Base-by-base conservation (phyloP, 192 early-diverging fungal species). In the Backusella macrospora region DNA sequence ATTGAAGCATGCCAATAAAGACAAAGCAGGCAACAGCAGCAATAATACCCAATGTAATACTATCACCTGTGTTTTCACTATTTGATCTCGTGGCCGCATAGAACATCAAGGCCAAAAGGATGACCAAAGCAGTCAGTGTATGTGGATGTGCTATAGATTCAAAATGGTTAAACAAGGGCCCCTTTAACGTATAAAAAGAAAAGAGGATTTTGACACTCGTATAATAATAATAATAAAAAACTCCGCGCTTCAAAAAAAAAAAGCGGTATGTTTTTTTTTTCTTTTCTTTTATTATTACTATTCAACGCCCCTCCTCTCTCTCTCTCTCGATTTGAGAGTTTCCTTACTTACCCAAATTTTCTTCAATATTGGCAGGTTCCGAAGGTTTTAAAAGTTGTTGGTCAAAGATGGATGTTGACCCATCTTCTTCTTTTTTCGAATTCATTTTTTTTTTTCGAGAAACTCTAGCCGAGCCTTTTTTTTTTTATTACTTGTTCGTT, bases 1-100 rank as follows among this genome's bases (percentile, higher is more conserved):
- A 97, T 78, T 95, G 89, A 6, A 97, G 82, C 78, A 96, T 88
- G 1, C 94, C 96, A 72, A 95, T 92, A 18, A 96, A 82, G 4
- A 94, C 82, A 77, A 99, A 92, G 10, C 76, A 80, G 3, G 79
- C 73, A 42, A 87, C 73, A 16, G 83, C 76, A 14, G 87, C 87
- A 10, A 80, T 26, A 0, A 84, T 49, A 23, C 89, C 89, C 71
- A 89, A 47, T 71, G 85, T 87, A 15, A 86, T 80, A 45, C 88
- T 89, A 5, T 80, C 84, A 14, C 67, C 71, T 0, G 86, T 86
- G 52, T 85, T 80, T 62, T 88, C 86, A 13, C 81, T 64, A 26
- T 87, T 86, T 5, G 85, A 82, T 29, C 73, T 67, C 46, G 88
- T 80, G 9, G 86, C 87, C 18, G 86, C 84, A 70, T 89, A 90